Percentiles rank a stretch among this genome's conserved stretches.
Evolutionary conservation across 495 filamentous ascomycete species (phyloP).

Genomic region (Hypomontagnella monticulosa): DNA sequence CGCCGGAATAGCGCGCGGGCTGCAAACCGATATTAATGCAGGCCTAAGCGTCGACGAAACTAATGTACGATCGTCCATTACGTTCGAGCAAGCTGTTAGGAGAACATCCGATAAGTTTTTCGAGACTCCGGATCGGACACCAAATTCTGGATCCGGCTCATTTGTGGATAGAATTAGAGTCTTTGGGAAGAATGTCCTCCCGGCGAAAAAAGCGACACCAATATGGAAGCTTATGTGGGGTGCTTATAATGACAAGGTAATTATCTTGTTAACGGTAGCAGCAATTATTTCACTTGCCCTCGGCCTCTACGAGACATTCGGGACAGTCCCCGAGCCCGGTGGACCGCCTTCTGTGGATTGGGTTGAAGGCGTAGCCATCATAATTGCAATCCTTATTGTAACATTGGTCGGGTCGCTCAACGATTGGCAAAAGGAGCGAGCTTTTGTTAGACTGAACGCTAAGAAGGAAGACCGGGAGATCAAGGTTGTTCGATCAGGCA

Average conservation of each 20-base stretch:
- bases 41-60: slow-evolving; percentile 83
- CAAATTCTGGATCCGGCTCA: slow-evolving; percentile 26
- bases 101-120: slow-evolving; percentile 32
- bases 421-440: slow-evolving; percentile 78
- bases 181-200: slow-evolving; percentile 75
- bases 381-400: slow-evolving; percentile 75
- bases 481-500: slow-evolving; percentile 80
- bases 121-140: slow-evolving; percentile 15
- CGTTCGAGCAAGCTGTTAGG: slow-evolving; percentile 70
- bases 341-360: slow-evolving; percentile 72
- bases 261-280: slow-evolving; percentile 80
- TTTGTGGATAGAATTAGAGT: slow-evolving; percentile 70
- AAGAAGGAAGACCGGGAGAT: slow-evolving; percentile 77
- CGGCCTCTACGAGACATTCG: slow-evolving; percentile 69
- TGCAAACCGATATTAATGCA: slow-evolving; percentile 71
- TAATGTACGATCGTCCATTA: slow-evolving; percentile 67
- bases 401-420: slow-evolving; percentile 74
- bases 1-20: slow-evolving; percentile 76
- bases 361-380: slow-evolving; percentile 80
- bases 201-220: slow-evolving; percentile 73
- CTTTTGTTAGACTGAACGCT: slow-evolving; percentile 74
- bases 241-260: slow-evolving; percentile 84
- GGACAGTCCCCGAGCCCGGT: slow-evolving; percentile 48
- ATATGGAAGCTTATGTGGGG: slow-evolving; percentile 82
- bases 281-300: slow-evolving; percentile 85